Percentiles rank a stretch among this genome's conserved stretches.
phyloP scores from a whole-genome alignment of 106 monocot species.

The Dendrobium chrysotoxum region DNA sequence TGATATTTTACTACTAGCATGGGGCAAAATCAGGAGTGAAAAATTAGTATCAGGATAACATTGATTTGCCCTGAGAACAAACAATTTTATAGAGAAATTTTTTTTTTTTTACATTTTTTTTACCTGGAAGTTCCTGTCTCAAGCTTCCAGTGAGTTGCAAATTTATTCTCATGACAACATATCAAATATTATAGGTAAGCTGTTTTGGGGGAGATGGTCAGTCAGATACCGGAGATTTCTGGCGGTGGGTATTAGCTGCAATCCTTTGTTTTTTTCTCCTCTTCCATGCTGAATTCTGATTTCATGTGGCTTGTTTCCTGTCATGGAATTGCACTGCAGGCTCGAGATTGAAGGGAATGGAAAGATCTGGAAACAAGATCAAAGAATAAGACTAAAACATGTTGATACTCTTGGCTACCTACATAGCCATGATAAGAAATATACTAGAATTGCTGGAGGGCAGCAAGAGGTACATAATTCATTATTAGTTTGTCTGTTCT shows the following conservation, averaged over 20 bases:
- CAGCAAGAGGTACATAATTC: slow-evolving; percentile 76
- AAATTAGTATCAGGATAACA: no score
- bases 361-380: slow-evolving; percentile 84
- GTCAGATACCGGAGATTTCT: slow-evolving; percentile 82
- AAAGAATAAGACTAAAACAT: slow-evolving; percentile 61
- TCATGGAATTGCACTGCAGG: slow-evolving; percentile 15
- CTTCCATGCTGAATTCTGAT: background rate
- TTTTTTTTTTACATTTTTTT: background rate
- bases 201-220: slow-evolving; percentile 60
- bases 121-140: background rate
- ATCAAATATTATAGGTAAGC: slow-evolving; percentile 39
- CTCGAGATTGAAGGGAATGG: slow-evolving; percentile 76
- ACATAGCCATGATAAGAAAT: slow-evolving; percentile 86
- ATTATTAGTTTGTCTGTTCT: background rate
- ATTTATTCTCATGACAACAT: background rate
- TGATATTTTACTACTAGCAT: no score
- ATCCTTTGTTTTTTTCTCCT: background rate
- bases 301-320: background rate
- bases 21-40: no score
- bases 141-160: background rate
- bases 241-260: slow-evolving; percentile 39
- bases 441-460: slow-evolving; percentile 77
- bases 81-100: no score
- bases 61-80: no score
- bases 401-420: slow-evolving; percentile 76